Evolutionary conservation across 2,329 filamentous ascomycete genomes (phyloP).

Genomic region (Aureobasidium sp.): DNA sequence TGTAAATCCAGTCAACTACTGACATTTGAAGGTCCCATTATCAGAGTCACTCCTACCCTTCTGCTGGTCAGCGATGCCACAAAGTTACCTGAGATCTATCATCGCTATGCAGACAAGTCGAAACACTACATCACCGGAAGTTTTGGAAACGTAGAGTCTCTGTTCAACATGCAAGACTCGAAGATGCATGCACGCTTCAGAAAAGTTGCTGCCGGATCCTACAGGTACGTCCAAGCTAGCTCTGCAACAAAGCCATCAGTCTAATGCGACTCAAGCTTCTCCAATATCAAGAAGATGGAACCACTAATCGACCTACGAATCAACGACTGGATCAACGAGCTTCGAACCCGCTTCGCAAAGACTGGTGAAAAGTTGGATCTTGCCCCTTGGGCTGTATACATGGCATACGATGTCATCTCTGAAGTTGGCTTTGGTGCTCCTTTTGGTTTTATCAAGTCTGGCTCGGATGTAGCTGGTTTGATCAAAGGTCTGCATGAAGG

Average conservation of each 20-base stretch:
- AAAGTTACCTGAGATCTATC: conserved; percentile 49
- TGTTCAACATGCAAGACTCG: conserved; percentile 51
- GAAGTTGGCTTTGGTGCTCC: conserved; percentile 48
- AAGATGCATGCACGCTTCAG: conserved; percentile 43
- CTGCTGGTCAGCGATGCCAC: conserved; percentile 45
- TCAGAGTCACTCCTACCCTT: conserved; percentile 46
- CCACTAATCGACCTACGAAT: conserved; percentile 45
- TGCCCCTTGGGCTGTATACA: conserved; percentile 45
- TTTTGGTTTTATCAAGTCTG: conserved; percentile 47
- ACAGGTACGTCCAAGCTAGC: conserved; percentile 19
- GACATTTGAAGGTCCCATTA: conserved; percentile 36
- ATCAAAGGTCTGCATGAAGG: conserved; percentile 49
- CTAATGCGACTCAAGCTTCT: conserved; percentile 30
- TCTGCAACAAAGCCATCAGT: no score
- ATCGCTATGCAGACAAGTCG: conserved; percentile 47
- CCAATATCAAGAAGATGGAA: conserved; percentile 48
- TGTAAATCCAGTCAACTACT: not conserved
- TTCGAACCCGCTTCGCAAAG: conserved; percentile 38
- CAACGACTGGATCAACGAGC: conserved; percentile 40
- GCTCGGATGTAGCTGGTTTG: conserved; percentile 43
- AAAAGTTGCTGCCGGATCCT: conserved; percentile 47
- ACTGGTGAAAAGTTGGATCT: conserved; percentile 44
- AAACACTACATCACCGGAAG: conserved; percentile 51
- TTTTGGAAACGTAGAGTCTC: conserved; percentile 45
- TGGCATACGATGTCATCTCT: conserved; percentile 51